phyloP scores from a whole-genome alignment of 306 rosid species.

The Argentina anserina region DNA sequence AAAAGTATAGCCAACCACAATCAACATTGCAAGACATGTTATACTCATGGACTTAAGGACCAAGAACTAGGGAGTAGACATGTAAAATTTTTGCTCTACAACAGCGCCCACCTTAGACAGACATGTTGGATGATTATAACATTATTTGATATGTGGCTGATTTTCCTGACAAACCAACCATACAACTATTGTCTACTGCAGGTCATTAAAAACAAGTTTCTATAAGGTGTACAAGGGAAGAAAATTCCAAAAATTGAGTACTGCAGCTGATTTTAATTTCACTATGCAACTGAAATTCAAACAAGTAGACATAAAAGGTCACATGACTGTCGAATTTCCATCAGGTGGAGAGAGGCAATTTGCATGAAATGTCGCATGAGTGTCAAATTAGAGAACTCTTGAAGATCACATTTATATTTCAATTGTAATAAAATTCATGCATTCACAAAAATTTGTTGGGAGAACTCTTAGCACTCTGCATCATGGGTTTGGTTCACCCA shows the following conservation, averaged over 20 bases:
- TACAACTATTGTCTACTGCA: neutral
- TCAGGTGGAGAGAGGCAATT: too few relatives aligned
- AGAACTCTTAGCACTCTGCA: neutral
- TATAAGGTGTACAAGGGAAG: neutral
- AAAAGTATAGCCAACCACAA: neutral
- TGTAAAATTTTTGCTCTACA: neutral
- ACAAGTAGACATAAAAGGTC: too few relatives aligned
- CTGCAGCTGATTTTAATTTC: neutral
- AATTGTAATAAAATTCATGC: neutral
- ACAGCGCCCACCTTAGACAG: neutral
- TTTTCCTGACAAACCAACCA: neutral
- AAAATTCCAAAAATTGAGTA: neutral
- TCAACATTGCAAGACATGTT: slow-evolving; percentile 1
- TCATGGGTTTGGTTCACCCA: neutral
- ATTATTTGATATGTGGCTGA: neutral
- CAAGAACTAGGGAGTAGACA: neutral
- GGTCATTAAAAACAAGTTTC: neutral
- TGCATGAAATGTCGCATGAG: neutral
- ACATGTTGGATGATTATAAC: neutral
- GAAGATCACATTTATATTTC: neutral
- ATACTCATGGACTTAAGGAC: neutral
- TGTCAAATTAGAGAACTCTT: neutral
- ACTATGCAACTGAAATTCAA: slow-evolving; percentile 2
- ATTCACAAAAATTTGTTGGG: neutral
- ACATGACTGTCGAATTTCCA: too few relatives aligned